A percentile compares a stretch with the other conserved stretches of the same genome.
Conservation (phyloP, 495 filamentous ascomycete species). For the Terfezia boudieri region DNA sequence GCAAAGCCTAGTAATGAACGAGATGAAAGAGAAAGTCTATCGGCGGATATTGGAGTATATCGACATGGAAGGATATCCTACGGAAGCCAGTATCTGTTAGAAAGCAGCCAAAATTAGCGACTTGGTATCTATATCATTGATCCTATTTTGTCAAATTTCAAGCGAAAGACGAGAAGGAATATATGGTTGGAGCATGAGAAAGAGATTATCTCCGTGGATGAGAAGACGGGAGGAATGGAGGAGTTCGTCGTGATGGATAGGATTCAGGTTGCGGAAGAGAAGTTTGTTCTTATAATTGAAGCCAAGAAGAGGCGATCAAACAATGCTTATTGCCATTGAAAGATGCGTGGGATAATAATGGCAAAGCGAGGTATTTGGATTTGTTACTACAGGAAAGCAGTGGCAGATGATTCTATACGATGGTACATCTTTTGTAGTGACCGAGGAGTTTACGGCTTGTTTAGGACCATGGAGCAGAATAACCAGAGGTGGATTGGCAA, state of each 20-base stretch:
- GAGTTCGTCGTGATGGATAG: background rate
- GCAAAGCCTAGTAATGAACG: too few relatives aligned
- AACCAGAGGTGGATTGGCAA: too few relatives aligned
- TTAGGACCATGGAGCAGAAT: too few relatives aligned
- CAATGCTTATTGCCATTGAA: too few relatives aligned
- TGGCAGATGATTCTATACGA: too few relatives aligned
- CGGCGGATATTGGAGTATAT: background rate
- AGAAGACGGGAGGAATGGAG: background rate
- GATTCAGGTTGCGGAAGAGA: too few relatives aligned
- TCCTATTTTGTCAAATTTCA: conserved; percentile 1
- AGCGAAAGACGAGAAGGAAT: background rate
- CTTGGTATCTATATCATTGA: background rate
- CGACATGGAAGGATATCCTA: conserved; percentile 4
- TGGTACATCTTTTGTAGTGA: too few relatives aligned
- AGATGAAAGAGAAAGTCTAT: conserved; percentile 1
- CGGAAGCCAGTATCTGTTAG: background rate
- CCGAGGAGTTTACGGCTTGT: too few relatives aligned
- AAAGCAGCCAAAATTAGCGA: conserved; percentile 1
- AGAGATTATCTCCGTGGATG: background rate
- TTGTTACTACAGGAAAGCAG: too few relatives aligned
- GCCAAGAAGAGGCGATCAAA: too few relatives aligned
- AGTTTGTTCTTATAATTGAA: too few relatives aligned
- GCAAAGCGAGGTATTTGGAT: background rate
- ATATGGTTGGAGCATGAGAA: conserved; percentile 1
- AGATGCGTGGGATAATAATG: too few relatives aligned